These are phyloP conservation scores for Pythium insidiosum DNA, from an alignment of 352 stramenopile genomes.

Conservation along the genomic window DNA sequence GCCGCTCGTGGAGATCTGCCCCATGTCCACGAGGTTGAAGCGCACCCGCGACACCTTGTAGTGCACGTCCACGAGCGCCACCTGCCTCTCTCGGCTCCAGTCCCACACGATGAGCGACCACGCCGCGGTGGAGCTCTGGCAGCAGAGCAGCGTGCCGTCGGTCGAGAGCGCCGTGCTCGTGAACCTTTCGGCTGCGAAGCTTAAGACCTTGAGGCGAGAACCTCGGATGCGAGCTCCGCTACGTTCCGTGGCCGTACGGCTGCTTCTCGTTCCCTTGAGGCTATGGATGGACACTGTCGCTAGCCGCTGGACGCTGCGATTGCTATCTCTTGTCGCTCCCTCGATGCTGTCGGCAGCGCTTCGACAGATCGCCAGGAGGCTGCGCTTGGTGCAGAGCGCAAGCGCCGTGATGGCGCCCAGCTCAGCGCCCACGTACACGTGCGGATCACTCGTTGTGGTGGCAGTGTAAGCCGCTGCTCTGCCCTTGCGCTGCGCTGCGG, in stretches of 20 bases:
- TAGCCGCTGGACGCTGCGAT: not conserved
- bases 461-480: no score
- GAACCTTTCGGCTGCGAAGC: conserved; percentile 45
- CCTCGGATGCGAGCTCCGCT: conserved; percentile 1
- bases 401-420: conserved; percentile 65
- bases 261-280: conserved; percentile 6
- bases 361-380: conserved; percentile 49
- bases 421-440: not conserved
- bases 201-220: conserved; percentile 28
- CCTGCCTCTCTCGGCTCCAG: conserved; percentile 55
- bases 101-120: conserved; percentile 74
- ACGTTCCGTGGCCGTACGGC: not conserved
- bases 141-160: conserved; percentile 61
- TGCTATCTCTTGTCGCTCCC: conserved; percentile 14
- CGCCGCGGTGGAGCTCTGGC: conserved; percentile 35
- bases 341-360: no score
- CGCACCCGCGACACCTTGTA: conserved; percentile 58
- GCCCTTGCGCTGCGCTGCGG: no score
- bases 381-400: conserved; percentile 46
- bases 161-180: conserved; percentile 43
- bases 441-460: not conserved
- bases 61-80: conserved; percentile 57
- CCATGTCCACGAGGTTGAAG: conserved; percentile 77
- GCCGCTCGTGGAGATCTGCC: conserved; percentile 64
- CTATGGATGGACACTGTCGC: conserved; percentile 14